Conservation (phyloP, 208 protist species). For the Wallacemonas sp. region DNA sequence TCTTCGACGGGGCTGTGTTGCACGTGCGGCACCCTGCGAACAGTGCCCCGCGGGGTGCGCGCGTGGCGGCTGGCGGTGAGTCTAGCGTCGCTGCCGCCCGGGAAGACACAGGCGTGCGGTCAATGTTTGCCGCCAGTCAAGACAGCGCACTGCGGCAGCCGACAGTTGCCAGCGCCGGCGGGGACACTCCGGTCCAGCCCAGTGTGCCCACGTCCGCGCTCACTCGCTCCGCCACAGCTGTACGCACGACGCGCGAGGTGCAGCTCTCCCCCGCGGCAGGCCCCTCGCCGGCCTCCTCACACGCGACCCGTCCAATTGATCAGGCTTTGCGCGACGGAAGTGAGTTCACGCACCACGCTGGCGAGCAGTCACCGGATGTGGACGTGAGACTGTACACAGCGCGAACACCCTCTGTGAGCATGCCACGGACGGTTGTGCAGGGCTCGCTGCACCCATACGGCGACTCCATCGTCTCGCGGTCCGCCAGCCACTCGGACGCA, state of each 20-base stretch:
- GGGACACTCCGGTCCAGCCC: neutral
- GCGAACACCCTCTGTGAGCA: neutral
- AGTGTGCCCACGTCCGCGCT: neutral
- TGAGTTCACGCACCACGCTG: no score
- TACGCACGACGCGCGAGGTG: neutral
- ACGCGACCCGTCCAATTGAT: no score
- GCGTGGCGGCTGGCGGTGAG: neutral
- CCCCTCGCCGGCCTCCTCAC: neutral
- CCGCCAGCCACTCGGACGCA: neutral
- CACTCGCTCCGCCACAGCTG: neutral
- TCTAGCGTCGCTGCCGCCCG: no score
- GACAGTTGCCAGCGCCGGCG: no score
- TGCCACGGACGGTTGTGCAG: conserved; percentile 3
- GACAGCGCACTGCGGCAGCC: neutral
- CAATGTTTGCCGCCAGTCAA: neutral
- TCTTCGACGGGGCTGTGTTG: conserved; percentile 58
- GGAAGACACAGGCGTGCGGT: no score
- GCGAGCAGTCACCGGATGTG: neutral
- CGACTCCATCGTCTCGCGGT: neutral
- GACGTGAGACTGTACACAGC: neutral
- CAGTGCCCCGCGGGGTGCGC: neutral
- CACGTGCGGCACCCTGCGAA: conserved; percentile 33
- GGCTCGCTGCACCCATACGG: neutral
- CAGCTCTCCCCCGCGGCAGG: neutral
- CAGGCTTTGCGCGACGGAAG: no score